These are phyloP conservation scores for Hymenoscyphus occultus DNA, from an alignment of 2,329 filamentous ascomycete species.

Conservation along the genomic window DNA sequence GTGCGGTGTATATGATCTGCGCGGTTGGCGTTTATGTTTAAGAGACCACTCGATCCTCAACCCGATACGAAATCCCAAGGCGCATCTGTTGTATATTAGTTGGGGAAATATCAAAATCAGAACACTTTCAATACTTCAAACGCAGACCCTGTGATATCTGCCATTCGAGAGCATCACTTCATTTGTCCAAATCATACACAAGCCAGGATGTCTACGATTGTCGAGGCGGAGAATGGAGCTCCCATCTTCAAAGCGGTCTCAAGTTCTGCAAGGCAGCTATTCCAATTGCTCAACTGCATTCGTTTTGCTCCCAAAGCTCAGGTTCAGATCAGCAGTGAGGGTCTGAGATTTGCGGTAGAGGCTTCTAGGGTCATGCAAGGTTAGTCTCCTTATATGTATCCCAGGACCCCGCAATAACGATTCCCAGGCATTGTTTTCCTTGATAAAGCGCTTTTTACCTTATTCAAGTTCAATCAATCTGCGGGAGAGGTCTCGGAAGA, in stretches of 20 bases:
- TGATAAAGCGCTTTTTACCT: slow-evolving; percentile 84
- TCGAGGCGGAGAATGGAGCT: slow-evolving; percentile 32
- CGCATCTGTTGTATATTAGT: slow-evolving; percentile 35
- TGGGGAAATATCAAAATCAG: slow-evolving; percentile 31
- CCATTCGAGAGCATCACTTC: slow-evolving; percentile 1
- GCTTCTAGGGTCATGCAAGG: slow-evolving; percentile 91
- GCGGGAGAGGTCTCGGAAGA: slow-evolving; percentile 38
- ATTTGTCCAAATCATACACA: background rate
- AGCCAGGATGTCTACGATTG: slow-evolving; percentile 32
- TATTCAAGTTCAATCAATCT: slow-evolving; percentile 66
- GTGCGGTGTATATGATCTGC: slow-evolving; percentile 97
- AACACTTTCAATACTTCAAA: slow-evolving; percentile 4
- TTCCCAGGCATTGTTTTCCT: slow-evolving; percentile 71
- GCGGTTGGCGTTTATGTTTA: slow-evolving; percentile 97
- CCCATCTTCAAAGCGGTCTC: slow-evolving; percentile 73
- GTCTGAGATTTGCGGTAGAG: slow-evolving; percentile 83
- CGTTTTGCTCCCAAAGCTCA: slow-evolving; percentile 54
- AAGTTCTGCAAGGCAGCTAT: slow-evolving; percentile 73
- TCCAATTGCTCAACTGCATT: slow-evolving; percentile 58
- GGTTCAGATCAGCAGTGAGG: slow-evolving; percentile 78
- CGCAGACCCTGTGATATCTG: slow-evolving; percentile 4
- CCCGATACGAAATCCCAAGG: slow-evolving; percentile 27
- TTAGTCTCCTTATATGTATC: slow-evolving; percentile 39
- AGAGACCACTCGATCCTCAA: slow-evolving; percentile 21
- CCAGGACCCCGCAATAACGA: slow-evolving; percentile 19